Evolutionary conservation across 352 stramenopile genomes (phyloP).

Genomic region (Globisporangium apiculatum): DNA sequence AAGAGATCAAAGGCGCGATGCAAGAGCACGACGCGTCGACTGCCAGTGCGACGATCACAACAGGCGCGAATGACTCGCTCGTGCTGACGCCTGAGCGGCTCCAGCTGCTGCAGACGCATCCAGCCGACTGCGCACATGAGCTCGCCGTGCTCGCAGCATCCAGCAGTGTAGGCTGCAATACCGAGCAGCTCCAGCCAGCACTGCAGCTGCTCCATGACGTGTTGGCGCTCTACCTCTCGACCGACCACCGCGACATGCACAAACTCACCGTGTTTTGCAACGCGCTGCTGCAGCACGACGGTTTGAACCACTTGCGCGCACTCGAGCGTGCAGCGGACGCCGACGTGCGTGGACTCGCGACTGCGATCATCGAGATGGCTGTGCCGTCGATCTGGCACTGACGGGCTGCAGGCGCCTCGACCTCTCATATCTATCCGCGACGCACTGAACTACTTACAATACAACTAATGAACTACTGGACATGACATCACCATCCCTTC

Average conservation of each 20-base stretch:
- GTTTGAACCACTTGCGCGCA: constrained; percentile 51
- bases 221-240: constrained; percentile 59
- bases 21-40: constrained; percentile 24
- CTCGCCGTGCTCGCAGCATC: constrained; percentile 31
- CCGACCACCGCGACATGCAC: constrained; percentile 66
- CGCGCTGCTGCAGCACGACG: constrained; percentile 65
- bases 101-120: constrained; percentile 48
- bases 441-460: too few species aligned
- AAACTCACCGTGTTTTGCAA: constrained; percentile 84
- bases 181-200: constrained; percentile 27
- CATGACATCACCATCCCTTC: too few species aligned
- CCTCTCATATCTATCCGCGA: too few species aligned
- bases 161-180: not conserved
- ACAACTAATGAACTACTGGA: too few species aligned
- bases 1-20: constrained; percentile 67
- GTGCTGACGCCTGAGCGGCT: constrained; percentile 15
- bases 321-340: constrained; percentile 45
- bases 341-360: constrained; percentile 51
- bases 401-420: not conserved
- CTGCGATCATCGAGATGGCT: constrained; percentile 76
- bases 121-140: constrained; percentile 51
- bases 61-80: constrained; percentile 34
- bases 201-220: constrained; percentile 65
- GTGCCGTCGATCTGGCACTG: constrained; percentile 78
- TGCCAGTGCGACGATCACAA: constrained; percentile 12